Conservation (phyloP, 495 filamentous ascomycete species). For the Neurospora sublineolata region DNA sequence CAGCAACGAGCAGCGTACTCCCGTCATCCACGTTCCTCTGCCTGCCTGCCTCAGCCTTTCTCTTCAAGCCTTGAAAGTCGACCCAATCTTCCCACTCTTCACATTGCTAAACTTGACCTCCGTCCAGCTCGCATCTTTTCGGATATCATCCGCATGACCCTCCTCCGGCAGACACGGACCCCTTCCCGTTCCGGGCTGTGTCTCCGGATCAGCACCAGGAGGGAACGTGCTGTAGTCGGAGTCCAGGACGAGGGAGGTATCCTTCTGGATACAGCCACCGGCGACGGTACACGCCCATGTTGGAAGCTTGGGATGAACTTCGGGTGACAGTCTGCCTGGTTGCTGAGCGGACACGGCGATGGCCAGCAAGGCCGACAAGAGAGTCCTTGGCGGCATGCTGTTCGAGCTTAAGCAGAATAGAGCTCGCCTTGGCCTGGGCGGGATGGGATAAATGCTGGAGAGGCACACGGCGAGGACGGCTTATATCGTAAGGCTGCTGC, state of each 20-base stretch:
- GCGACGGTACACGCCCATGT: slow-evolving; percentile 40
- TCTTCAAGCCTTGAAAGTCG: slow-evolving; percentile 9
- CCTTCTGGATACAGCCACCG: slow-evolving; percentile 39
- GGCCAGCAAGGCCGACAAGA: slow-evolving; percentile 1
- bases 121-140: slow-evolving; percentile 33
- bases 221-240: slow-evolving; percentile 41
- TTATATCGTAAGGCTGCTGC: background rate
- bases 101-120: slow-evolving; percentile 59
- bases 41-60: background rate
- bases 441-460: background rate
- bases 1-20: background rate
- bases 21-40: too few species aligned
- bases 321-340: slow-evolving; percentile 6
- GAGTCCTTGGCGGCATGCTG: background rate
- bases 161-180: slow-evolving; percentile 48
- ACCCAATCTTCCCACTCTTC: slow-evolving; percentile 53
- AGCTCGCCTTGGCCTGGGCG: background rate
- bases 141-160: slow-evolving; percentile 42
- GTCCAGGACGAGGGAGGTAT: slow-evolving; percentile 47
- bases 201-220: slow-evolving; percentile 1
- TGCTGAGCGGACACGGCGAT: slow-evolving; percentile 8
- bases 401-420: background rate
- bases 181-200: slow-evolving; percentile 36
- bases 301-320: slow-evolving; percentile 40
- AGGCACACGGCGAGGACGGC: background rate